A percentile compares a stretch with the other conserved stretches of the same genome.
These are phyloP conservation scores for Cladorrhinum sp. DNA, from an alignment of 2,329 filamentous ascomycete species.

Conservation along the genomic window DNA sequence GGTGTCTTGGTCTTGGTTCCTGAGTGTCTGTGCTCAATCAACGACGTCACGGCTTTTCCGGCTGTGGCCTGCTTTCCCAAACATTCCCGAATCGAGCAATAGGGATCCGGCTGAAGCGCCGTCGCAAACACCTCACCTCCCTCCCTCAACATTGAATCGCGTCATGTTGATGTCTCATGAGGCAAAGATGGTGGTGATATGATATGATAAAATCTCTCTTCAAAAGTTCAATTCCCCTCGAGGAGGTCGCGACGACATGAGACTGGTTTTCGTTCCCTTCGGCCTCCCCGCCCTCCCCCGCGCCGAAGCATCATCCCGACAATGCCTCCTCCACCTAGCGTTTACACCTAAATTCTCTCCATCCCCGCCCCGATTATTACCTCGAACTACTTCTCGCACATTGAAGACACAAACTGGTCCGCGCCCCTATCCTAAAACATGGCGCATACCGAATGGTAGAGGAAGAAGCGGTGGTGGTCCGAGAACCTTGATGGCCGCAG, in stretches of 20 bases:
- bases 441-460: constrained; percentile 4
- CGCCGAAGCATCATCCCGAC: constrained; percentile 15
- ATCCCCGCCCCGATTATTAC: background rate
- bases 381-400: constrained; percentile 1
- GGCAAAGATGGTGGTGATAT: background rate
- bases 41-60: constrained; percentile 22
- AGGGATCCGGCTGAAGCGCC: background rate
- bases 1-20: background rate
- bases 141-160: background rate
- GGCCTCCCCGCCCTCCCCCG: constrained; percentile 22
- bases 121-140: constrained; percentile 7
- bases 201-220: background rate
- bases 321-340: background rate
- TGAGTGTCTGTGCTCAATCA: constrained; percentile 5
- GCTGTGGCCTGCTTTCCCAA: background rate
- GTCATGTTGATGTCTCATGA: background rate
- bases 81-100: background rate
- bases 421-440: constrained; percentile 12
- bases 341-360: background rate
- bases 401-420: constrained; percentile 4
- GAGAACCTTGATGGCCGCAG: constrained; percentile 25
- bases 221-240: background rate
- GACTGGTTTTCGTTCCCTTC: constrained; percentile 18
- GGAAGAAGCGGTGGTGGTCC: constrained; percentile 1
- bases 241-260: constrained; percentile 24